Conservation (phyloP, 2,329 filamentous ascomycete species). For the Acarospora socialis region DNA sequence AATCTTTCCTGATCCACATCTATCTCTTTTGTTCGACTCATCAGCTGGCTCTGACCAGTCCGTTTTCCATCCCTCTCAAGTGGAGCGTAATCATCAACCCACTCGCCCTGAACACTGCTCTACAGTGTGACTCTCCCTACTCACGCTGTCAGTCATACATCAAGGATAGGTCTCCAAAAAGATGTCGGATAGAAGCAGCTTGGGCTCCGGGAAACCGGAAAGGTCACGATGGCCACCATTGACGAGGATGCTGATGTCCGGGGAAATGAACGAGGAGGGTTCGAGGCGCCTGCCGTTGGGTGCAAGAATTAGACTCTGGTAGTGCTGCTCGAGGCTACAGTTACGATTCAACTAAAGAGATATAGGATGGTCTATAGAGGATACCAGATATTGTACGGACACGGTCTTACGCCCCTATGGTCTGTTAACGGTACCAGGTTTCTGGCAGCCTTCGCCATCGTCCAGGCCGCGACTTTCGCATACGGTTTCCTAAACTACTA, state of each 20-base stretch:
- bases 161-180: no score
- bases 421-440: no score
- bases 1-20: no score
- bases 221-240: slow-evolving; percentile 70
- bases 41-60: no score
- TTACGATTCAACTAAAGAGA: slow-evolving; percentile 6
- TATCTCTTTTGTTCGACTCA: no score
- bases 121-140: no score
- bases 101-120: no score
- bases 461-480: slow-evolving; percentile 56
- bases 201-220: slow-evolving; percentile 38
- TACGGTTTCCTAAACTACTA: slow-evolving; percentile 71
- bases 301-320: slow-evolving; percentile 63
- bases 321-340: slow-evolving; percentile 4
- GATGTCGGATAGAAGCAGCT: background rate
- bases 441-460: slow-evolving; percentile 23
- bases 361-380: slow-evolving; percentile 71
- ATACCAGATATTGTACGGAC: slow-evolving; percentile 59
- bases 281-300: slow-evolving; percentile 52
- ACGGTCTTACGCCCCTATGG: slow-evolving; percentile 15
- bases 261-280: slow-evolving; percentile 63
- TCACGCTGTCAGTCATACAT: no score
- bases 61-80: no score
- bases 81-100: no score
- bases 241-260: slow-evolving; percentile 68